phyloP scores from a whole-genome alignment of 2,329 filamentous ascomycete genomes.

The Helotiales sp. region DNA sequence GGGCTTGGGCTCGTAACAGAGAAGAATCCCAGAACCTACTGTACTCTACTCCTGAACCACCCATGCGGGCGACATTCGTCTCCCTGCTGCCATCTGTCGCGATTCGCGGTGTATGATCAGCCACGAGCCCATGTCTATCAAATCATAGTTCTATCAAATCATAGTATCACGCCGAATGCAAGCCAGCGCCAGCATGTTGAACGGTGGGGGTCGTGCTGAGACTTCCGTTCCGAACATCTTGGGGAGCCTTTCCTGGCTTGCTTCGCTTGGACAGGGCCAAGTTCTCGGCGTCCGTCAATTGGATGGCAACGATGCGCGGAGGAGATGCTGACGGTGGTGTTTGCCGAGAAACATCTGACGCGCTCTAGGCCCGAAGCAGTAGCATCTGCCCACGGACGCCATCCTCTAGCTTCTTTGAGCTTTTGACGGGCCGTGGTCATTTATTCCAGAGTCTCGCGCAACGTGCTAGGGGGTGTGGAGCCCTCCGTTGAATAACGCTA shows the following conservation, averaged over 20 bases:
- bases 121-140: slow-evolving; percentile 1
- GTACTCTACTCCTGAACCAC: too few relatives aligned
- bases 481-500: too few relatives aligned
- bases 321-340: neutral
- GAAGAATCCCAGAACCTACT: neutral
- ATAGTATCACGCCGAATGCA: neutral
- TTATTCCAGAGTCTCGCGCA: too few relatives aligned
- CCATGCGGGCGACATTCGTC: too few relatives aligned
- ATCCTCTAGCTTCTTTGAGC: too few relatives aligned
- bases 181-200: neutral
- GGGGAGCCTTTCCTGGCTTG: neutral
- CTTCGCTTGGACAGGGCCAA: neutral
- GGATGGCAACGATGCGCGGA: neutral
- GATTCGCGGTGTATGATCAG: slow-evolving; percentile 4
- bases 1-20: neutral
- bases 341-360: neutral
- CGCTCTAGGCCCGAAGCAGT: neutral
- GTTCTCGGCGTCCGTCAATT: neutral
- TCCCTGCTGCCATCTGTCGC: neutral
- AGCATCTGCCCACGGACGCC: neutral
- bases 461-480: too few relatives aligned
- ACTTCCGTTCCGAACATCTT: too few relatives aligned
- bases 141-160: too few relatives aligned
- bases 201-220: too few relatives aligned
- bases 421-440: too few relatives aligned